Conservation (phyloP, 1,284 basidiomycete genomes). For the Rhodofomes roseus region DNA sequence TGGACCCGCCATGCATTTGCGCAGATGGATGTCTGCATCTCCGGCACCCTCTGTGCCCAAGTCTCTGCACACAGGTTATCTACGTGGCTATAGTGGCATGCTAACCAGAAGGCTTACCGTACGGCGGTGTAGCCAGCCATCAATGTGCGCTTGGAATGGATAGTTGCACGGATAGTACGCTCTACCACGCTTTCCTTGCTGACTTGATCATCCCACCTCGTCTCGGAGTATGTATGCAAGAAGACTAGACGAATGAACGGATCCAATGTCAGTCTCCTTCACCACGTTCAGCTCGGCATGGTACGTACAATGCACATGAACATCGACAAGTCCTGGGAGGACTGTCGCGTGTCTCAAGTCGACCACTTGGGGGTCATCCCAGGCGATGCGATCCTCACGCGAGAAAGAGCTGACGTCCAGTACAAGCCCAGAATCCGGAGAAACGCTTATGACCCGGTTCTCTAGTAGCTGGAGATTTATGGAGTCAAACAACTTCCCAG, state of each 20-base stretch:
- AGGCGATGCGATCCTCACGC: slow-evolving; percentile 18
- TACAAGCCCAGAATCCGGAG: slow-evolving; percentile 18
- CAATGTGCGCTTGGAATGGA: slow-evolving; percentile 56
- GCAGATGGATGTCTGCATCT: slow-evolving; percentile 58
- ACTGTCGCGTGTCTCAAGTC: slow-evolving; percentile 49
- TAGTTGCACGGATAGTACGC: slow-evolving; percentile 45
- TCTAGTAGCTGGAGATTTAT: slow-evolving; percentile 28
- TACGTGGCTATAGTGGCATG: not conserved
- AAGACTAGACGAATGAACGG: slow-evolving; percentile 43
- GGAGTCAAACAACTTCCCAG: slow-evolving; percentile 42
- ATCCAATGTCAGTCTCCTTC: too few relatives aligned
- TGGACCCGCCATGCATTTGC: slow-evolving; percentile 51
- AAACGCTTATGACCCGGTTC: slow-evolving; percentile 40
- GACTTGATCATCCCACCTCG: slow-evolving; percentile 60
- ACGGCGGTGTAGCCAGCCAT: slow-evolving; percentile 67
- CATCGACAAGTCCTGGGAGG: slow-evolving; percentile 61
- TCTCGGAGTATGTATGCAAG: slow-evolving; percentile 57
- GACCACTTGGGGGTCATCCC: slow-evolving; percentile 23
- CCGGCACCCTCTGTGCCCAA: slow-evolving; percentile 64
- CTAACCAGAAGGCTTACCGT: slow-evolving; percentile 34
- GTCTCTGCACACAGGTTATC: slow-evolving; percentile 35
- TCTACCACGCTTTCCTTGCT: slow-evolving; percentile 44
- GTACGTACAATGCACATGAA: slow-evolving; percentile 62
- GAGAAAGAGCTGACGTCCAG: slow-evolving; percentile 19
- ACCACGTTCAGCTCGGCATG: too few relatives aligned